Percentiles rank a stretch among this genome's conserved stretches.
These are phyloP conservation scores for Komagataella mondaviorum DNA, from an alignment of 805 yeast genomes.

Conservation along the genomic window DNA sequence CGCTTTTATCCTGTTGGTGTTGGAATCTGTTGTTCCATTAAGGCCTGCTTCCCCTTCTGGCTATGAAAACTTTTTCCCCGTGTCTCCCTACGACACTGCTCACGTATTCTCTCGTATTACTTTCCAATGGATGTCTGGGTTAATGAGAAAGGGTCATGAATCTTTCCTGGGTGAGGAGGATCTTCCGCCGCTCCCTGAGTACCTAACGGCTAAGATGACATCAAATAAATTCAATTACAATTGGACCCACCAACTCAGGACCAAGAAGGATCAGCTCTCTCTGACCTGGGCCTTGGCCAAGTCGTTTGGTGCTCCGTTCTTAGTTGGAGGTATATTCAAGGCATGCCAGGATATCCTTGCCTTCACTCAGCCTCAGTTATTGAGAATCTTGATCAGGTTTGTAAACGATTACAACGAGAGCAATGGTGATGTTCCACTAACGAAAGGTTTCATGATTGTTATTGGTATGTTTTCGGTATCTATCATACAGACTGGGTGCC, in stretches of 20 bases:
- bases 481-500: slow-evolving; percentile 59
- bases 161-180: slow-evolving; percentile 39
- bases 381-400: slow-evolving; percentile 50
- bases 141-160: slow-evolving; percentile 37
- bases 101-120: slow-evolving; percentile 39
- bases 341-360: slow-evolving; percentile 65
- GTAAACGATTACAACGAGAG: slow-evolving; percentile 34
- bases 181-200: slow-evolving; percentile 66
- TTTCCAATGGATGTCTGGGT: slow-evolving; percentile 46
- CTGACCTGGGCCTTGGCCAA: slow-evolving; percentile 34
- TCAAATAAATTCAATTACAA: slow-evolving; percentile 33
- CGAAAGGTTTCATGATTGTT: slow-evolving; percentile 67
- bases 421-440: slow-evolving; percentile 40
- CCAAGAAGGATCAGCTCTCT: slow-evolving; percentile 16
- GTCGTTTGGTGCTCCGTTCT: slow-evolving; percentile 65
- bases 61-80: slow-evolving; percentile 18
- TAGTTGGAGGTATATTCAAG: slow-evolving; percentile 63
- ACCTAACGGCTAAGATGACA: slow-evolving; percentile 41
- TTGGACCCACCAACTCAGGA: slow-evolving; percentile 47
- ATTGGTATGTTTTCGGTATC: slow-evolving; percentile 63
- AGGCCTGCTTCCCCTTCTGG: slow-evolving; percentile 14
- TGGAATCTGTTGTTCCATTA: slow-evolving; percentile 27
- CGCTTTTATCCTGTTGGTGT: slow-evolving; percentile 23
- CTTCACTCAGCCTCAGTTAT: slow-evolving; percentile 77
- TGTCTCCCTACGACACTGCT: slow-evolving; percentile 31